Percentiles rank a stretch among this genome's conserved stretches.
Evolutionary conservation across 2,329 filamentous ascomycete species (phyloP).

Genomic region (Raffaelea albimanens): DNA sequence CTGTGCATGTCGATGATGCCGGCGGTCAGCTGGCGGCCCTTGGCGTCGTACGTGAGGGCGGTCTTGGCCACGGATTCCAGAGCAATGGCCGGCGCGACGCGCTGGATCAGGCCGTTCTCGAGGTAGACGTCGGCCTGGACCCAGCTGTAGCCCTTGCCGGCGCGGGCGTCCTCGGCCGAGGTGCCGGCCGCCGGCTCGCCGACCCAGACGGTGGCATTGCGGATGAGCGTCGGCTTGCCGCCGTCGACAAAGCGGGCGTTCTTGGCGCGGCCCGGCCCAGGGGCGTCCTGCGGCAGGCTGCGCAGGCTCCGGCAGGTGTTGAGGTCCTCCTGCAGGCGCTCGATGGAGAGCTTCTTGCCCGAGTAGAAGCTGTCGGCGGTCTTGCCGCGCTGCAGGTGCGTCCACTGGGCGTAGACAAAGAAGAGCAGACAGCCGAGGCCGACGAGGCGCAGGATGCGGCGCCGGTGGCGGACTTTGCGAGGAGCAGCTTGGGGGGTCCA

Average conservation of each 20-base stretch:
- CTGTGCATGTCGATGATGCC: constrained; percentile 67
- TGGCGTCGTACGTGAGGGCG: constrained; percentile 44
- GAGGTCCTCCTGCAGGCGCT: constrained; percentile 44
- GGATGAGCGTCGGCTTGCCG: constrained; percentile 51
- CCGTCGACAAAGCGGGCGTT: constrained; percentile 54
- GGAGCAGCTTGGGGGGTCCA: constrained; percentile 3
- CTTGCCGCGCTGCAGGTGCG: constrained; percentile 19
- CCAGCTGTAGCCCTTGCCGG: constrained; percentile 54
- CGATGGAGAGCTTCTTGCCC: constrained; percentile 33
- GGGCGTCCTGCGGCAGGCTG: constrained; percentile 44
- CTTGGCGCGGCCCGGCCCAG: constrained; percentile 43
- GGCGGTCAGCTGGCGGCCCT: constrained; percentile 51
- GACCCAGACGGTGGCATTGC: constrained; percentile 57
- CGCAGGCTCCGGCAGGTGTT: constrained; percentile 46
- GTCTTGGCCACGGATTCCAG: constrained; percentile 23
- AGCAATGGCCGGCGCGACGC: constrained; percentile 35
- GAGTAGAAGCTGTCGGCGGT: constrained; percentile 11
- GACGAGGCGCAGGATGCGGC: constrained; percentile 32
- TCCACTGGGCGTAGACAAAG: constrained; percentile 35
- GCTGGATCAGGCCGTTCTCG: constrained; percentile 50
- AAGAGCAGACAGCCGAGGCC: constrained; percentile 39
- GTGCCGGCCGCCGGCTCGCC: constrained; percentile 49
- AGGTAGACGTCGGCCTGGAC: constrained; percentile 49
- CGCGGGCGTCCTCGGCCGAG: constrained; percentile 41
- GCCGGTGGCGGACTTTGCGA: constrained; percentile 23